Evolutionary conservation across 2,329 filamentous ascomycete genomes (phyloP), one percentile per base, ranked within the genome.

Genomic region (Curvularia eragrostidis): DNA sequence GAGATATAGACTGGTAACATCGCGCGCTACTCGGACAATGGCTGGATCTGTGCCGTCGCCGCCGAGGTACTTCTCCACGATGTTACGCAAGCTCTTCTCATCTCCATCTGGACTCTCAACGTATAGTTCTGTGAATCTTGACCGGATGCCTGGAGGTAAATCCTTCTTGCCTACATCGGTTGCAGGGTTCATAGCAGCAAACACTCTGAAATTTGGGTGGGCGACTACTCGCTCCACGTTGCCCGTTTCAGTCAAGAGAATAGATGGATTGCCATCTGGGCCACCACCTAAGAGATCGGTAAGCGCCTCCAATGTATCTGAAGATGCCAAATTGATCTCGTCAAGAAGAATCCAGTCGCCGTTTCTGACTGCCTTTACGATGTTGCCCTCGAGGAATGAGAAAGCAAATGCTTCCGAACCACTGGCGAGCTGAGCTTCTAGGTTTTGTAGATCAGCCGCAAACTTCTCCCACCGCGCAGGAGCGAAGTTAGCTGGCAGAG

Each of bases 151-250:
- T 53, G 91, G 87, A 0, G 94, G 93, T 15, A 99, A 81, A 75
- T 99, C 95, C 54, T 94, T 89, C 79, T 99, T 99, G 59, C 96
- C 95, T 54, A 97, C 88, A 79, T 99, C 95, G 3, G 95, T 99
- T 5, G 95, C 95, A 28, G 95, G 95, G 71, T 99, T 99, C 95
- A 99, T 99, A 26, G 96, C 95, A 50, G 91, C 96, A 72, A 99
- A 99, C 13, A 99, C 91, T 38, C 95, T 88, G 75, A 99, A 99
- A 63, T 97, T 88, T 0, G 92, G 89, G 75, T 99, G 94, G 0
- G 93, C 95, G 59, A 89, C 84, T 34, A 99, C 89, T 63, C 93
- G 87, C 75, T 98, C 92, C 42, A 97, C 91, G 66, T 95, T 93
- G 36, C 95, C 95, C 38, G 93, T 95, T 79, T 99, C 95, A 0